Evolutionary conservation across 495 filamentous ascomycete genomes (phyloP), one percentile per base, ranked within the genome.

Genomic region (Podospora tetraspora): DNA sequence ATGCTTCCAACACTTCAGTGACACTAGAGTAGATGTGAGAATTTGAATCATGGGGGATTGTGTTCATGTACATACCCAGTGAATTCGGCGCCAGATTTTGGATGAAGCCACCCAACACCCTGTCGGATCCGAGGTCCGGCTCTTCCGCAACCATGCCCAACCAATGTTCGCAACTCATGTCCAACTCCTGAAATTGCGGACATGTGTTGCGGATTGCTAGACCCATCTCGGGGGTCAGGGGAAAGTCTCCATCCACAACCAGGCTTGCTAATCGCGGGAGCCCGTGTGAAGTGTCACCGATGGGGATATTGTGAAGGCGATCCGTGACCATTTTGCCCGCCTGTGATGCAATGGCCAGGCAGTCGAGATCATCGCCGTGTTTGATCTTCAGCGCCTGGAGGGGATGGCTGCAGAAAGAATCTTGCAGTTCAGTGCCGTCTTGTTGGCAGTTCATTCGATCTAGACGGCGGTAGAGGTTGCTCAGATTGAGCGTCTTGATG

Each of bases 401-500:
- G 12, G 80, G 82, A 10, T 77, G 79, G 0, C 73, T 75, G 66
- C 88, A 89, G 69, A 90, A 86, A 9, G 70, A 22, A 83, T 74
- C 59, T 13, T 62, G 9, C 27, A 32, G 61, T 13, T 13, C 27
- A 27, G 27, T 27, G 27, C 27, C 27, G 27, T 27, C 27, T 27
- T 4, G 27, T 6, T 27, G 27, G 27, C 27, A 5, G 27, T 27
- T 27, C 27, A 83, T 68, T 67, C 90, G 84, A 2, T 84, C 80
- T 11, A 93, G 80, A 21, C 91, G 81, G 23, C 85, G 73, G 43
- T 78, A 70, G 4, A 93, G 80, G 69, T 88, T 87, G 67, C 84
- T 77, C 1, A 92, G 79, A 70, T 89, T 84, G 29, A 94, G 77
- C 24, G 80, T 74, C 30, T 85, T 86, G 59, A 92, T 84, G 75